phyloP scores from a whole-genome alignment of 345 rosid species.

The Linum tenue region DNA sequence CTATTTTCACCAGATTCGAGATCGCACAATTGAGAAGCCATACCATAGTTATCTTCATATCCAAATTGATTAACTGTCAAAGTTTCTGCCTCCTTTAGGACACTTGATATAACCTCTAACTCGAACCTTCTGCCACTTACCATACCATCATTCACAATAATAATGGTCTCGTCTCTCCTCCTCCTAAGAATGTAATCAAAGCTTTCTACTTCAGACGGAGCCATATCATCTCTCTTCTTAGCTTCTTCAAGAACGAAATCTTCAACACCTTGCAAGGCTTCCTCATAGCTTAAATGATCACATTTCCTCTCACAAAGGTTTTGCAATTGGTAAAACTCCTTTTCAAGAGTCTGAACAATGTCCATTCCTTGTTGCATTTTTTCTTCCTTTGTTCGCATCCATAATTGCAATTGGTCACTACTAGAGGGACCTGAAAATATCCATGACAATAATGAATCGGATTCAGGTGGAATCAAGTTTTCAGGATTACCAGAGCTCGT shows the following conservation, averaged over 20 bases:
- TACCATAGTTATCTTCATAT: conserved; percentile 48
- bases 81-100: conserved; percentile 70
- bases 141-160: conserved; percentile 40
- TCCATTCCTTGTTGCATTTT: conserved; percentile 64
- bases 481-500: conserved; percentile 27
- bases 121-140: conserved; percentile 47
- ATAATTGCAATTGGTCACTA: conserved; percentile 50
- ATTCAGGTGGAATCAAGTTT: conserved; percentile 27
- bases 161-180: conserved; percentile 57
- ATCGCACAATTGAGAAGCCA: conserved; percentile 67
- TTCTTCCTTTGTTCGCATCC: conserved; percentile 66
- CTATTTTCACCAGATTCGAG: conserved; percentile 73
- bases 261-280: conserved; percentile 76
- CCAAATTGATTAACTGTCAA: conserved; percentile 64
- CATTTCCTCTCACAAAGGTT: conserved; percentile 74
- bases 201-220: conserved; percentile 44
- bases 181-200: conserved; percentile 56
- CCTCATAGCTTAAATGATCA: conserved; percentile 69
- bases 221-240: conserved; percentile 58
- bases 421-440: conserved; percentile 71
- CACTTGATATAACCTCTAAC: conserved; percentile 57
- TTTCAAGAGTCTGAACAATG: conserved; percentile 65
- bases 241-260: conserved; percentile 76
- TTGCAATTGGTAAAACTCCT: conserved; percentile 68
- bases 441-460: conserved; percentile 67